A percentile compares a stretch with the other conserved stretches of the same genome.
These are phyloP conservation scores for Pholiota adiposa DNA, from an alignment of 1,284 basidiomycete species.

Conservation along the genomic window DNA sequence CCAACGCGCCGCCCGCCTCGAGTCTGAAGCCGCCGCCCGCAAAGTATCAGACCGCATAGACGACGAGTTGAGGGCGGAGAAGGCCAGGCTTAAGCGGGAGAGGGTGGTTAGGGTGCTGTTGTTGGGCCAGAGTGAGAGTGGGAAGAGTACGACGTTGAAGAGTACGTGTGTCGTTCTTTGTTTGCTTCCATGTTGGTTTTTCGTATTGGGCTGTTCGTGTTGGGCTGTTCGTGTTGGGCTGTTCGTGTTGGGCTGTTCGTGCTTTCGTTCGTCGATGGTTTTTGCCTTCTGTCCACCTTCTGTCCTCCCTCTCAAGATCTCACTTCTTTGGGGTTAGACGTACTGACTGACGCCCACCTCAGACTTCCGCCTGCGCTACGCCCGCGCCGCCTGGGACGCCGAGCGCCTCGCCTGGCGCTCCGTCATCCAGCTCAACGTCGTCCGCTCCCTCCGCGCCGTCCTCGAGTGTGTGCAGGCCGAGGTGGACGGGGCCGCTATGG, in stretches of 20 bases:
- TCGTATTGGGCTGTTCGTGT: no score
- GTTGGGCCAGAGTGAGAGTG: slow-evolving; percentile 63
- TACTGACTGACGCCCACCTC: no score
- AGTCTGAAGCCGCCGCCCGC: slow-evolving; percentile 55
- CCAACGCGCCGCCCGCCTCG: slow-evolving; percentile 21
- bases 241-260: no score
- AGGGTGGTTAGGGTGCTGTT: slow-evolving; percentile 62
- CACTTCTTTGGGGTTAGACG: no score
- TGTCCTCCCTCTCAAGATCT: no score
- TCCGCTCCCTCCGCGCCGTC: slow-evolving; percentile 60
- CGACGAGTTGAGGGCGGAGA: slow-evolving; percentile 58
- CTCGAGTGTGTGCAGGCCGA: slow-evolving; percentile 53
- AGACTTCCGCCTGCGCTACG: slow-evolving; percentile 58
- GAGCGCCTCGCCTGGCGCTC: slow-evolving; percentile 66
- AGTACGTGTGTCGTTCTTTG: slow-evolving; percentile 49
- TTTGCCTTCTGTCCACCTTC: no score
- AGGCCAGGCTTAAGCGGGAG: slow-evolving; percentile 50
- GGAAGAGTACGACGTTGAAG: slow-evolving; percentile 61
- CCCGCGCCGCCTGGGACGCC: slow-evolving; percentile 52
- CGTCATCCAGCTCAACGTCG: slow-evolving; percentile 70
- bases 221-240: no score
- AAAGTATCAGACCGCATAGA: slow-evolving; percentile 66
- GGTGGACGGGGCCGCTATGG: slow-evolving; percentile 33
- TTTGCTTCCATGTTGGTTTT: no score
- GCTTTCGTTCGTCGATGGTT: no score